These are phyloP conservation scores for Hebeloma cylindrosporum DNA, from an alignment of 768 basidiomycete genomes.

Conservation along the genomic window DNA sequence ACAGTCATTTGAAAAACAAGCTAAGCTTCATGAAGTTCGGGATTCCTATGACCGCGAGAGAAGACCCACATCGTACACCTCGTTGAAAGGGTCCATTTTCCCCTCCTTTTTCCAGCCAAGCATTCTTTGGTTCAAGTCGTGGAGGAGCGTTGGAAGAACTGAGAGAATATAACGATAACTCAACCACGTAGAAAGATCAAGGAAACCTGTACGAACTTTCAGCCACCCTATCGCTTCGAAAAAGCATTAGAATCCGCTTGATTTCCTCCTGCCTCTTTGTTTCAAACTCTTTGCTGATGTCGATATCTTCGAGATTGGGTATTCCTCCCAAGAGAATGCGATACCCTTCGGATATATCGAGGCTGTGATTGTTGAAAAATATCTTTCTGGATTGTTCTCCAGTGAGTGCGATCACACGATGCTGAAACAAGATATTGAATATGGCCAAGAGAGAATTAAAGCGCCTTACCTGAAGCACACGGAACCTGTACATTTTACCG, in stretches of 20 bases:
- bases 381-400: too few relatives aligned
- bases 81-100: slow-evolving; percentile 29
- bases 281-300: slow-evolving; percentile 4
- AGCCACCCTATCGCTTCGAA: slow-evolving; percentile 16
- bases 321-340: slow-evolving; percentile 29
- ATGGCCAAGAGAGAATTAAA: not conserved
- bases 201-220: too few relatives aligned
- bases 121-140: slow-evolving; percentile 22
- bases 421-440: too few relatives aligned
- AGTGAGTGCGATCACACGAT: too few relatives aligned
- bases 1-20: slow-evolving; percentile 35
- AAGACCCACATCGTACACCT: slow-evolving; percentile 27
- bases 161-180: too few relatives aligned
- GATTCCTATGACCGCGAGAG: not conserved
- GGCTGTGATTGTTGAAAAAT: slow-evolving; percentile 26
- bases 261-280: slow-evolving; percentile 16
- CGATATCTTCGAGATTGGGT: slow-evolving; percentile 23
- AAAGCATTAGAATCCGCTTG: slow-evolving; percentile 15
- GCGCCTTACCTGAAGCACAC: slow-evolving; percentile 16
- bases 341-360: slow-evolving; percentile 30
- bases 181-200: too few relatives aligned
- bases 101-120: slow-evolving; percentile 27
- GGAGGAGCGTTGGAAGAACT: slow-evolving; percentile 18
- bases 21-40: slow-evolving; percentile 10
- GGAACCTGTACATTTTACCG: slow-evolving; percentile 27